Evolutionary conservation across 306 rosid genomes (phyloP).

Genomic region (Lathyrus tuberosus): DNA sequence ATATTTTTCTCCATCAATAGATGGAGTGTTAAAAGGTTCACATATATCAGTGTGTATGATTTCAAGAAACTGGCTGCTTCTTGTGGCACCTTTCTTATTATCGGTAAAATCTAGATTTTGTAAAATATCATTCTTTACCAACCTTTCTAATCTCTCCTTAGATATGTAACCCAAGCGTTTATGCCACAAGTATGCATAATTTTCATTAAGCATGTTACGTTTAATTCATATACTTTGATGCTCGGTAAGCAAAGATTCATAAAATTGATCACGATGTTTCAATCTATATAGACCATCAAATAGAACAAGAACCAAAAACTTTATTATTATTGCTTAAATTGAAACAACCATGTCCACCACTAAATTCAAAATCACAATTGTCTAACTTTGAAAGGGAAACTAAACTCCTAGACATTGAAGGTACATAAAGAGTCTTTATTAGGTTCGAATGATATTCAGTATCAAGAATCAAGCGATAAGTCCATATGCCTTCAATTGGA

Average conservation of each 20-base stretch:
- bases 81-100: too few species aligned
- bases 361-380: not conserved
- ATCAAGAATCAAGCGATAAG: not conserved
- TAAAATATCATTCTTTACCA: not conserved
- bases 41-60: too few species aligned
- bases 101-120: too few species aligned
- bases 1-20: too few species aligned
- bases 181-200: not conserved
- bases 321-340: slow-evolving; percentile 9
- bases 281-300: too few species aligned
- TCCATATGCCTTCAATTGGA: not conserved
- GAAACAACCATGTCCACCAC: not conserved
- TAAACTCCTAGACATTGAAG: too few species aligned
- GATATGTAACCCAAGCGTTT: not conserved
- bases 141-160: not conserved
- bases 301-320: not conserved
- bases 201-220: not conserved
- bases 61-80: too few species aligned
- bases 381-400: not conserved
- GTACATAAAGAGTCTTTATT: too few species aligned
- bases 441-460: not conserved
- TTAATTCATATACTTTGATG: too few species aligned
- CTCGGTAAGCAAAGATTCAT: too few species aligned
- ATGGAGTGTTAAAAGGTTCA: too few species aligned
- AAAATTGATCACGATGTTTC: too few species aligned